A percentile compares a stretch with the other conserved stretches of the same genome.
These are phyloP conservation scores for Endothia cerciana DNA, from an alignment of 2,329 filamentous ascomycete genomes.

Conservation along the genomic window DNA sequence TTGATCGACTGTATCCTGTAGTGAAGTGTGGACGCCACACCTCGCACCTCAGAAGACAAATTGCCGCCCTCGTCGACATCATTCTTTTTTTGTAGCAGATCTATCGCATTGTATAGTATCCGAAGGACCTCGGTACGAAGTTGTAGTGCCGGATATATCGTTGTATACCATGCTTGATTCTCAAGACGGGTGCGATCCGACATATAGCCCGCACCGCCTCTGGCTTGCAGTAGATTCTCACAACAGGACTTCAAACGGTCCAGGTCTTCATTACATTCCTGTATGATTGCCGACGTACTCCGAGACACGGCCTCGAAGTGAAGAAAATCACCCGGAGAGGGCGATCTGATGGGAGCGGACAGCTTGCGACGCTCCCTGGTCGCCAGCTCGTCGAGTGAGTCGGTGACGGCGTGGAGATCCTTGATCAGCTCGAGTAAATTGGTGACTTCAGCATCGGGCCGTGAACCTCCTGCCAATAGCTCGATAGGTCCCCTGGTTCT, in stretches of 20 bases:
- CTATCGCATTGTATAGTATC: not conserved
- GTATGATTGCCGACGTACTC: not conserved
- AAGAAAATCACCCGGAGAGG: not conserved
- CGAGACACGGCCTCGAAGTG: not conserved
- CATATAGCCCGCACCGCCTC: not conserved
- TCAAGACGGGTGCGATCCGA: not conserved
- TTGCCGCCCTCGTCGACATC: not conserved
- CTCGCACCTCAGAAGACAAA: not conserved
- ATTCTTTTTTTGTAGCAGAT: not conserved
- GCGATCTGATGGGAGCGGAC: not conserved
- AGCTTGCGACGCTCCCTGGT: not conserved
- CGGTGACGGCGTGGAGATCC: not conserved
- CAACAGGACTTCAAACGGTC: not conserved
- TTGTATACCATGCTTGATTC: not conserved
- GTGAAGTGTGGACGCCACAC: not conserved
- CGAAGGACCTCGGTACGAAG: not conserved
- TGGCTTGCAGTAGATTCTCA: not conserved
- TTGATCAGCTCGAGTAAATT: slow-evolving; percentile 5
- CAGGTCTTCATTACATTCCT: not conserved
- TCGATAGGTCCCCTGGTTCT: not conserved
- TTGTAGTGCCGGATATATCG: not conserved
- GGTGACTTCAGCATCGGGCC: not conserved
- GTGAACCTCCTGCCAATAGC: not conserved
- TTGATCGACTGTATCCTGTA: not conserved
- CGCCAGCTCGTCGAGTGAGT: slow-evolving; percentile 1